Conservation (phyloP, 2,329 filamentous ascomycete genomes). For the Aspergillus proliferans region DNA sequence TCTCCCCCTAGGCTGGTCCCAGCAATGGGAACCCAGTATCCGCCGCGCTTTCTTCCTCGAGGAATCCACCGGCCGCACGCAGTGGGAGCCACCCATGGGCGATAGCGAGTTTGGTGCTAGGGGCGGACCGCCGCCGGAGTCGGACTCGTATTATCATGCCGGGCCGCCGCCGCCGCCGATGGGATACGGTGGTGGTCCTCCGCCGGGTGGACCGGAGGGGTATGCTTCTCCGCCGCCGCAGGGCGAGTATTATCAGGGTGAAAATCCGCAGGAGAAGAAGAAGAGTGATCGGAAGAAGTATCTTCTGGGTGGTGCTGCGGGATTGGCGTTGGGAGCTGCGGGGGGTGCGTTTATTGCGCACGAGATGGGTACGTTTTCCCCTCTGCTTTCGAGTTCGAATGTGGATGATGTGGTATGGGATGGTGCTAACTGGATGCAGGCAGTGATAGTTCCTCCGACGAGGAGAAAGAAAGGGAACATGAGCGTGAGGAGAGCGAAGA, state of each 20-base stretch:
- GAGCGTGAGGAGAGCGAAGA: not conserved
- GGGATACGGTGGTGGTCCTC: conserved; percentile 4
- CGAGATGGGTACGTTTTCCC: conserved; percentile 22
- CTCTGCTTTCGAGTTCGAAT: not conserved
- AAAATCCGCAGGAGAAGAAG: conserved; percentile 28
- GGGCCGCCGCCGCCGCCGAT: conserved; percentile 9
- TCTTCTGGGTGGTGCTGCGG: conserved; percentile 52
- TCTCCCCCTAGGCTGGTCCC: conserved; percentile 56
- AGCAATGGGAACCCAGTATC: conserved; percentile 56
- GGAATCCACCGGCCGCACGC: conserved; percentile 53
- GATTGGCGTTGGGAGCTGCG: conserved; percentile 51
- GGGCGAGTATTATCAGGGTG: conserved; percentile 11
- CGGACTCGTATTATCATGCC: conserved; percentile 15
- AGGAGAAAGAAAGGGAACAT: not conserved
- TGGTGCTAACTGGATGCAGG: not conserved
- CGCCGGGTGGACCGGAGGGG: conserved; percentile 3
- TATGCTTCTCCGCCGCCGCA: conserved; percentile 9
- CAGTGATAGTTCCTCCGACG: not conserved
- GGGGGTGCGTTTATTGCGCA: conserved; percentile 54
- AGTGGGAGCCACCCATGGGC: conserved; percentile 55
- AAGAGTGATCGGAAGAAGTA: conserved; percentile 47
- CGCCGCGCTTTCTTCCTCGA: conserved; percentile 63
- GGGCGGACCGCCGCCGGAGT: conserved; percentile 16
- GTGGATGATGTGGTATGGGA: not conserved
- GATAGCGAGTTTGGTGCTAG: conserved; percentile 20